A percentile compares a stretch with the other conserved stretches of the same genome.
These are phyloP conservation scores for Geotrichum reessii DNA, from an alignment of 1,139 yeast genomes.

Conservation along the genomic window DNA sequence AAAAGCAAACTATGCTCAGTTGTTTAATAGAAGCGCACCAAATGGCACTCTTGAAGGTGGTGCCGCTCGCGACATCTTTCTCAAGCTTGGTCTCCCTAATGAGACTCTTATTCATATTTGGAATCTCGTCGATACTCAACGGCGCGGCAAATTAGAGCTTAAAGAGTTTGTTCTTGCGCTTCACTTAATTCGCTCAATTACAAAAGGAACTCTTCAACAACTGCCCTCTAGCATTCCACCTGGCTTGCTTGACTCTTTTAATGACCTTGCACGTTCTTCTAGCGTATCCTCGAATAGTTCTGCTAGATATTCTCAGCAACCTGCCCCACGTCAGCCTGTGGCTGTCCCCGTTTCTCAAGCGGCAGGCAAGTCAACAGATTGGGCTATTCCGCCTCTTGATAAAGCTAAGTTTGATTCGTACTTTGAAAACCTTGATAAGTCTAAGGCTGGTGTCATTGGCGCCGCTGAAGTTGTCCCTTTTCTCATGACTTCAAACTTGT, in stretches of 20 bases:
- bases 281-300: constrained; percentile 4
- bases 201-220: constrained; percentile 57
- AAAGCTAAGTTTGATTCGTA: constrained; percentile 72
- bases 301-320: neutral
- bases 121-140: constrained; percentile 75
- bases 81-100: constrained; percentile 80
- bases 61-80: constrained; percentile 74
- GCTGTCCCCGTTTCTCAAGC: constrained; percentile 19
- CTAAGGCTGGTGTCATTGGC: constrained; percentile 55
- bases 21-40: constrained; percentile 66
- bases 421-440: constrained; percentile 70
- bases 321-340: constrained; percentile 18
- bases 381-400: constrained; percentile 65
- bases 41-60: constrained; percentile 59
- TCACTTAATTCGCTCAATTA: constrained; percentile 83
- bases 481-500: constrained; percentile 77
- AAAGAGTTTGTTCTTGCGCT: constrained; percentile 84
- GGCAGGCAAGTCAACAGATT: constrained; percentile 39
- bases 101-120: constrained; percentile 78
- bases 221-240: constrained; percentile 66
- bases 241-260: constrained; percentile 29
- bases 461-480: constrained; percentile 76
- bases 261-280: neutral
- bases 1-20: constrained; percentile 55
- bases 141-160: constrained; percentile 62